Evolutionary conservation across 2,329 filamentous ascomycete species (phyloP), one percentile per base, ranked within the genome.

Genomic region (Penicillium sp.): DNA sequence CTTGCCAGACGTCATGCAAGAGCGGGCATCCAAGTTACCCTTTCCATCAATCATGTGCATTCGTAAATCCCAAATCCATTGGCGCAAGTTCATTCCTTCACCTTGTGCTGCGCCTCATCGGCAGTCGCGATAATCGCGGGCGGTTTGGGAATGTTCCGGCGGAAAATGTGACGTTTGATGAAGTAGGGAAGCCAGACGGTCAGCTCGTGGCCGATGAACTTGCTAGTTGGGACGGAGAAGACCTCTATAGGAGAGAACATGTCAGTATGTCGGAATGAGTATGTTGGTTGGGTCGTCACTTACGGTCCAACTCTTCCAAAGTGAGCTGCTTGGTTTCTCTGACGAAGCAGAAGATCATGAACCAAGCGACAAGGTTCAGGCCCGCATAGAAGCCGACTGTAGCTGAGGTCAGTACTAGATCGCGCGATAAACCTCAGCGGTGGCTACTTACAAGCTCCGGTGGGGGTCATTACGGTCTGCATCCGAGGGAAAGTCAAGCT

Each of bases 261-360:
- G 82, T 82, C 16, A 66, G 64, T 18, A 33, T 31, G 43, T 46
- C 14, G 10, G 6, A 18, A 16, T 24, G 11, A 19, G 9, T 35
- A 2, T 14, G 7, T 9, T 7, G 5, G 14, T 31, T 31, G 1
- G 6, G 14, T n/a, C 18, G 7, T 31, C 1, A 61, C 63, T 62
- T 58, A 69, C 66, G 67, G 51, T 70, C 68, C 54, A 70, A 46
- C 39, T 70, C 68, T 50, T 70, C 68, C 7, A 76, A 65, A 1
- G 82, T 83, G 27, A 78, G 76, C 65, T 83, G 77, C 56, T 82
- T 84, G 3, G 82, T 84, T 67, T 84, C 82, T 4, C 81, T 79
- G 1, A 85, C 72, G 65, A 82, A 84, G 33, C 87, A 77, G 77
- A 87, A 87, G 55, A 88, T 88, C 77, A 89, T 82, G n/a, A 83